Evolutionary conservation across 2,329 filamentous ascomycete species (phyloP).

Genomic region (Aschersonia sp.): DNA sequence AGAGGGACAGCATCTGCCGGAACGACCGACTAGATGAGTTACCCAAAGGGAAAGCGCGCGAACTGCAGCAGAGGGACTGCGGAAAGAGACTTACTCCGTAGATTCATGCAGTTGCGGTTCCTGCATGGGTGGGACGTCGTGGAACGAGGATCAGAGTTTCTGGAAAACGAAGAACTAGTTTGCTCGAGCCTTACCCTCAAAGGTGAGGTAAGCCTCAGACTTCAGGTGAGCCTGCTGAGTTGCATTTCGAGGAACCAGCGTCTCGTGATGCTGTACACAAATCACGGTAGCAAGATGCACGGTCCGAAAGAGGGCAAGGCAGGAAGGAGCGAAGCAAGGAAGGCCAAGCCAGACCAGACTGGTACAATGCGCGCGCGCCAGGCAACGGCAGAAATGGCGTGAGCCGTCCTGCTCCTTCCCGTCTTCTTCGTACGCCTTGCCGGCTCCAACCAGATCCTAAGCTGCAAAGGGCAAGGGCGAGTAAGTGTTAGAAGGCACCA

Average conservation of each 20-base stretch:
- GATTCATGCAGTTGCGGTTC: background rate
- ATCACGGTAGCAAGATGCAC: background rate
- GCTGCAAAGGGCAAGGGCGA: background rate
- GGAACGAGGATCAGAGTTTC: background rate
- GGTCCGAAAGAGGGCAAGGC: background rate
- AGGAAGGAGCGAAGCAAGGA: background rate
- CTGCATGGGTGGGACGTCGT: background rate
- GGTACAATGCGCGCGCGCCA: background rate
- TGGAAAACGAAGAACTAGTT: background rate
- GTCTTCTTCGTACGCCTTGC: background rate
- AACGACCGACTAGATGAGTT: too few relatives aligned
- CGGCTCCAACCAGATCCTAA: background rate
- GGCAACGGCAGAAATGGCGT: background rate
- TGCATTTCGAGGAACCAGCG: background rate
- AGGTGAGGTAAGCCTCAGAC: background rate
- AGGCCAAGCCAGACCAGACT: background rate
- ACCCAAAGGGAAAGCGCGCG: too few relatives aligned
- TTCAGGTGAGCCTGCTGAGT: background rate
- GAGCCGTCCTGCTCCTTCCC: background rate
- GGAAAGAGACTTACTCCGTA: background rate
- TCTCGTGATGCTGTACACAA: background rate
- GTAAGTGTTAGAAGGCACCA: background rate
- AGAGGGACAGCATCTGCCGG: too few relatives aligned
- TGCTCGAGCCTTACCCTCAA: background rate
- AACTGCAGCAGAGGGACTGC: background rate